phyloP scores from a whole-genome alignment of 2,329 filamentous ascomycete species.

The Plenodomus lindquistii region DNA sequence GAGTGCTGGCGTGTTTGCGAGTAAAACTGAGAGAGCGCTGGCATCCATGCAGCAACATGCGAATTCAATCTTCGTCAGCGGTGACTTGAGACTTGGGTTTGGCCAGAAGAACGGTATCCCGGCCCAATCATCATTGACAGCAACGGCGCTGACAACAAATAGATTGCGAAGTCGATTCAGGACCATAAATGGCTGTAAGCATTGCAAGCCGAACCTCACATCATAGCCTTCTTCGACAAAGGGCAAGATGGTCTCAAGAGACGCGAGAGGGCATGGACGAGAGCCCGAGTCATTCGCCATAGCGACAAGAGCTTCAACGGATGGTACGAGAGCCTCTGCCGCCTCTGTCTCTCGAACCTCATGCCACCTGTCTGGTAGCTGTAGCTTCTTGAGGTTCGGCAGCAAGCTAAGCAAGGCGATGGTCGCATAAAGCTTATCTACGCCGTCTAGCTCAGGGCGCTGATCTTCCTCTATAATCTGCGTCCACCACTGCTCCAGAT shows the following conservation, averaged over 20 bases:
- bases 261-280: constrained; percentile 19
- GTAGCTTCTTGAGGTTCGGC: constrained; percentile 35
- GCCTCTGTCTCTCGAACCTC: constrained; percentile 23
- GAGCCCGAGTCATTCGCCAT: constrained; percentile 18
- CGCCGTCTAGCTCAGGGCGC: constrained; percentile 8
- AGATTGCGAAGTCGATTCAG: constrained; percentile 31
- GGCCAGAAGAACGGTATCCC: constrained; percentile 36
- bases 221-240: constrained; percentile 38
- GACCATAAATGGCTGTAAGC: constrained; percentile 32
- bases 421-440: constrained; percentile 25
- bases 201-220: constrained; percentile 30
- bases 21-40: constrained; percentile 24
- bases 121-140: constrained; percentile 36
- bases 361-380: constrained; percentile 33
- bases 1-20: constrained; percentile 31
- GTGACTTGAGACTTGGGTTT: constrained; percentile 19
- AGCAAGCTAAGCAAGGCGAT: constrained; percentile 32
- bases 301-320: constrained; percentile 16
- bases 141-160: constrained; percentile 36
- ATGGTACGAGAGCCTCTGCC: constrained; percentile 20
- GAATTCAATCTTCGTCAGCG: constrained; percentile 34
- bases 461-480: constrained; percentile 29
- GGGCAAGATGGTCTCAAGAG: constrained; percentile 33
- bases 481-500: constrained; percentile 33
- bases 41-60: constrained; percentile 40